Base-by-base conservation (phyloP, 2,329 filamentous ascomycete species). In the Pseudogymnoascus sp. region DNA sequence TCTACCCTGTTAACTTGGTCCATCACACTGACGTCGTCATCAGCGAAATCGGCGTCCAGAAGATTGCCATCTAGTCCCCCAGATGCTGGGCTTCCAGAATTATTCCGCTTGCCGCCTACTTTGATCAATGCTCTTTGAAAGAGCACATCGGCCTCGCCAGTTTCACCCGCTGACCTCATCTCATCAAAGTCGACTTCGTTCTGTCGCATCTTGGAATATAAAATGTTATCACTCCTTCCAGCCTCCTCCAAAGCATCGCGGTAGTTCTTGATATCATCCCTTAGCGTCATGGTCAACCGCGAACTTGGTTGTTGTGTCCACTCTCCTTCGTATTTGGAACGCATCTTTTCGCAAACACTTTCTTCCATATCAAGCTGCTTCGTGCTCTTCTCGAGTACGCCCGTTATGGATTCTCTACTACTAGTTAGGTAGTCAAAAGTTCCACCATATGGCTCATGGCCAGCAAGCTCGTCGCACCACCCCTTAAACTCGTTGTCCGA, bases 271-370 rank as follows among this genome's bases (percentile, higher is more conserved):
- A 97, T 89, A 72, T 99, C 95, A 64, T 86, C 88, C 63, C 93
- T 85, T 60, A 99, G 78, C 0, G 93, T 97, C 3, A 90, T 87
- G 1, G 93, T 99, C 42, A 99, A 82, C 63, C 91, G 84, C 34
- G 90, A 91, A 73, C 93, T 97, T 9, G 95, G 95, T 72, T 99
- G 95, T 71, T 99, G 95, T 16, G 91, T 96, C 95, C 95, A 99
- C 62, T 97, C 93, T 28, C 82, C 84, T 63, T 93, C 93, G 73
- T 97, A 97, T 74, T 99, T 99, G 11, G 92, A 96, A 56, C 95
- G 86, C 95, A 99, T 99, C 80, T 97, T 99, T 75, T 99, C 95
- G 74, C 95, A 99, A 0, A 97, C 91, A 63, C 91, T 96, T 77
- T 97, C 96, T 75, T 99, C 95, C 86, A 95, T 92, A 69, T 99